Conservation (phyloP, 176 grass and related monocot genomes). For the Eragrostis nindensis region DNA sequence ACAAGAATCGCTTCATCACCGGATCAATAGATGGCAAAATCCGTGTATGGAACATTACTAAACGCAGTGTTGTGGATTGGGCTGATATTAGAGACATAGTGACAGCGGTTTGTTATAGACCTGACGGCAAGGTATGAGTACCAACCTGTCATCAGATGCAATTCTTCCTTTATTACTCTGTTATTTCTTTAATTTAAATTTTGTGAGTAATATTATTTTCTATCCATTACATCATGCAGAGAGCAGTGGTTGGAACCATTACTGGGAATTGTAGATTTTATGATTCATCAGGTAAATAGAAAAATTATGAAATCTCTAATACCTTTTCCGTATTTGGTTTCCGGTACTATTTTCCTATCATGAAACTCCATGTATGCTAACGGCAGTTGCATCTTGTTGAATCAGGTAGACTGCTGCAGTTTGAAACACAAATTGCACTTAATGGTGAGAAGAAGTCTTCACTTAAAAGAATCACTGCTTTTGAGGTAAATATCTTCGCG, state of each 20-base stretch:
- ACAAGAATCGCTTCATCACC: slow-evolving; percentile 79
- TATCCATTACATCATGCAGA: slow-evolving; percentile 34
- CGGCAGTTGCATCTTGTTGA: slow-evolving; percentile 22
- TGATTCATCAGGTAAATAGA: slow-evolving; percentile 65
- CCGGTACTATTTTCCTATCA: not conserved
- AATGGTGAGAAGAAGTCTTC: slow-evolving; percentile 79
- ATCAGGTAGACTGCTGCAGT: slow-evolving; percentile 61
- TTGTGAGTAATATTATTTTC: slow-evolving; percentile 27
- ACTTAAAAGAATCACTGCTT: slow-evolving; percentile 72
- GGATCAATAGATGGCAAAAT: slow-evolving; percentile 99
- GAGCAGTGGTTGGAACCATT: slow-evolving; percentile 69
- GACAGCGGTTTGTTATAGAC: slow-evolving; percentile 82
- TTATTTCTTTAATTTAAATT: not conserved
- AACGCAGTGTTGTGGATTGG: slow-evolving; percentile 83
- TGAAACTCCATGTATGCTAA: slow-evolving; percentile 23
- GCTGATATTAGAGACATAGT: slow-evolving; percentile 78
- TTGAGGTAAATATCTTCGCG: slow-evolving; percentile 68
- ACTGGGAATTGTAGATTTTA: slow-evolving; percentile 85
- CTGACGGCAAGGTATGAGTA: slow-evolving; percentile 75
- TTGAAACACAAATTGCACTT: slow-evolving; percentile 63
- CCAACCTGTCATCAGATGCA: not conserved
- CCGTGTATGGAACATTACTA: slow-evolving; percentile 78
- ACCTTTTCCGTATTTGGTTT: not conserved
- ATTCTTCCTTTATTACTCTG: slow-evolving; percentile 18
- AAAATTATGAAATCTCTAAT: slow-evolving; percentile 9